phyloP scores from a whole-genome alignment of 257 asterid genomes.

The Jacaranda copaia region DNA sequence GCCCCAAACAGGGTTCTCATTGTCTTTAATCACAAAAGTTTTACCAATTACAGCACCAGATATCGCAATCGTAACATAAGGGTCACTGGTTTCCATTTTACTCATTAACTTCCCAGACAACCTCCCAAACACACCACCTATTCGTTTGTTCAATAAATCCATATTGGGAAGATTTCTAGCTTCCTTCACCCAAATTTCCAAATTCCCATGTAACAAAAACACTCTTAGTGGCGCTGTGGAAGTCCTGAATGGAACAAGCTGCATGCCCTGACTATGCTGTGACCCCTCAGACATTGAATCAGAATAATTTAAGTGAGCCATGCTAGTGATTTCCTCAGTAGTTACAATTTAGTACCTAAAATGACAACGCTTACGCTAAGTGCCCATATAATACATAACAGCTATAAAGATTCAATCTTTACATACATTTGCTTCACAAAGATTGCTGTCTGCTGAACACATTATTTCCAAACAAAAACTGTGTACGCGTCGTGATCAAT shows the following conservation, averaged over 20 bases:
- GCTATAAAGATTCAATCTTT: slow-evolving; percentile 34
- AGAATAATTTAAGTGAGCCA: slow-evolving; percentile 58
- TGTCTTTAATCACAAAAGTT: slow-evolving; percentile 71
- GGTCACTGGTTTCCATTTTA: slow-evolving; percentile 79
- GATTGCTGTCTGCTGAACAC: neutral
- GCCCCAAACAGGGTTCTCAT: slow-evolving; percentile 88
- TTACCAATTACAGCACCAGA: slow-evolving; percentile 80
- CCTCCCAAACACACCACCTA: slow-evolving; percentile 60
- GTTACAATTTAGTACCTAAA: neutral
- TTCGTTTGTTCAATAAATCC: slow-evolving; percentile 68
- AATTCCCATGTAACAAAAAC: slow-evolving; percentile 78
- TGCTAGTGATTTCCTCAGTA: slow-evolving; percentile 22
- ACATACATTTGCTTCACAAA: slow-evolving; percentile 12
- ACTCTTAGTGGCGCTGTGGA: slow-evolving; percentile 54
- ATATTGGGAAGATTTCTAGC: slow-evolving; percentile 85
- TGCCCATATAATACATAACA: neutral
- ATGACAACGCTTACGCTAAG: neutral
- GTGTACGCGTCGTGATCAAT: too few species aligned
- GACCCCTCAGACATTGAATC: slow-evolving; percentile 63
- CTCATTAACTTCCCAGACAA: slow-evolving; percentile 45
- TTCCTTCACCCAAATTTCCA: slow-evolving; percentile 78
- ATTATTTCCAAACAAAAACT: too few species aligned
- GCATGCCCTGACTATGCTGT: slow-evolving; percentile 62
- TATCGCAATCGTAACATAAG: slow-evolving; percentile 74
- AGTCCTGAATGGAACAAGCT: slow-evolving; percentile 78